Evolutionary conservation across 2,329 filamentous ascomycete genomes (phyloP), one percentile per base, ranked within the genome.

Genomic region (Hymenoscyphus repandus): DNA sequence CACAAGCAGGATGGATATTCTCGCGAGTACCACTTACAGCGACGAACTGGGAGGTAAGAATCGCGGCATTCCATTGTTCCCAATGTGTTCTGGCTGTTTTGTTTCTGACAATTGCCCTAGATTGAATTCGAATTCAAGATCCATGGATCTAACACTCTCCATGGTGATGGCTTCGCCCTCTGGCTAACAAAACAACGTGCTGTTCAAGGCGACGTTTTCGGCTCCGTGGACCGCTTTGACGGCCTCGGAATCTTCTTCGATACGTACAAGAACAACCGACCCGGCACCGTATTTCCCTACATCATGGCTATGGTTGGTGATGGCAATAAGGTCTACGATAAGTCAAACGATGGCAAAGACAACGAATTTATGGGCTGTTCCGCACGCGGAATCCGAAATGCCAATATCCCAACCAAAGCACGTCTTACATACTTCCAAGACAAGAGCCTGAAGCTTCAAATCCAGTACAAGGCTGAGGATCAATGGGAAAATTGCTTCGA

Each of bases 211-310:
- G 79, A 83, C 10, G 92, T 99, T 34, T 99, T 99, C 70, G 93
- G 93, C 45, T 85, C 85, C 60, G 76, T 79, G 30, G 92, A 99
- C 72, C 82, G 82, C 58, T 99, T 97, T 62, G 92, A 99, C 69
- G 93, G 93, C 4, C 79, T 99, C 42, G 93, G 90, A 49, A 79
- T 99, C 70, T 97, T 68, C 75, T 82, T 99, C 73, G 93, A 99
- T 69, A 99, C 93, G 40, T 99, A 99, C 79, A 99, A 99, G 83
- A 99, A 99, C 76, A 96, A 96, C 75, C 84, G 93, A 12, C 92
- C 93, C 0, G 93, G 93, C 39, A 86, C 90, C 38, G 88, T 96
- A 42, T 99, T 99, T 72, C 93, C 93, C 45, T 96, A 96, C 67
- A 86, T 99, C 64, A 96, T 97, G 91, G 92, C 91, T 56, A 97